phyloP scores from a whole-genome alignment of 1,284 basidiomycete genomes.

The Exobasidium cylindrosporum region DNA sequence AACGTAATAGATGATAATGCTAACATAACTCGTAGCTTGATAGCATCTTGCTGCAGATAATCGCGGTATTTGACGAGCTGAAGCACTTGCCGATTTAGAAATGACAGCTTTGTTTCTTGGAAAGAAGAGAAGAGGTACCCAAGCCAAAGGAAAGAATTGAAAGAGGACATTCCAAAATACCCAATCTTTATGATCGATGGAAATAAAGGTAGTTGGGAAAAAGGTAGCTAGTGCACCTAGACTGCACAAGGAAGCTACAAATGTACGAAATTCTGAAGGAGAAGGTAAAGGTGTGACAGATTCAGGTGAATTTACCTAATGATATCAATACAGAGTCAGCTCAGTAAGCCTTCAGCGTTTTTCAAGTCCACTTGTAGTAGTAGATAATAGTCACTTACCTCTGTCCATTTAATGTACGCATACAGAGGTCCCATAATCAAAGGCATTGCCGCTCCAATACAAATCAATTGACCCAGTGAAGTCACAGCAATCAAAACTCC shows the following conservation, averaged over 20 bases:
- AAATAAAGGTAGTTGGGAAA: neutral
- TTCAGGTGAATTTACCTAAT: neutral
- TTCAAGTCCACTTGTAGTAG: neutral
- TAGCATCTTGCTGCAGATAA: constrained; percentile 3
- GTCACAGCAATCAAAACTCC: neutral
- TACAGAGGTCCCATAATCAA: constrained; percentile 2
- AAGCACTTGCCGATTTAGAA: neutral
- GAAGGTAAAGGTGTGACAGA: constrained; percentile 9
- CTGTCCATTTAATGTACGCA: constrained; percentile 11
- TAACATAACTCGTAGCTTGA: neutral
- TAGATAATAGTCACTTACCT: constrained; percentile 6
- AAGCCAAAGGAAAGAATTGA: constrained; percentile 10
- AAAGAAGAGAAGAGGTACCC: constrained; percentile 5
- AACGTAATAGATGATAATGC: neutral
- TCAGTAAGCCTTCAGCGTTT: too few relatives aligned
- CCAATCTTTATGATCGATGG: neutral
- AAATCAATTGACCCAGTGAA: constrained; percentile 9
- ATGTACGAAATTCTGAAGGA: neutral
- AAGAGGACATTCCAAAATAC: constrained; percentile 6
- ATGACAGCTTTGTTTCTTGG: neutral
- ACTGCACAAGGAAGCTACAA: neutral
- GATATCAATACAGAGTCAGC: too few relatives aligned
- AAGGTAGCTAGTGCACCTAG: neutral
- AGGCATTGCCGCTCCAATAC: constrained; percentile 4
- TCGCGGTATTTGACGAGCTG: neutral